Base-by-base conservation (phyloP, 2,329 filamentous ascomycete genomes). In the Nemania sp. region DNA sequence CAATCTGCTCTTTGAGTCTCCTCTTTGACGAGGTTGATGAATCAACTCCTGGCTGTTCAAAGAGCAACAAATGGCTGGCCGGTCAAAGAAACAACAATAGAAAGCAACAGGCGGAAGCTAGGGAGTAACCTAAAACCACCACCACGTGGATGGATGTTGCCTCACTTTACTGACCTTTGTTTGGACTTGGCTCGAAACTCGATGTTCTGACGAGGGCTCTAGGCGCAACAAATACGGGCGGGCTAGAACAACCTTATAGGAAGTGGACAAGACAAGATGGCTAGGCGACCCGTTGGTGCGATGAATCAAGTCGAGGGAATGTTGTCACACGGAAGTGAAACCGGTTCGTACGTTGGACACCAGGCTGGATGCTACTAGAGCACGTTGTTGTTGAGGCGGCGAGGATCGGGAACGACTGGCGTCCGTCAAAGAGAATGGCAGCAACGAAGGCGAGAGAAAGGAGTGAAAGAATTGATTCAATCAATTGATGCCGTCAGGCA, bases 401-500 rank as follows among this genome's bases (percentile, higher is more conserved):
- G 52, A 56, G 51, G 39, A 56, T 51, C 50, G 35, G 55, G 69
- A 70, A 68, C 71, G 71, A 59, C 71, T 72, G 66, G 71, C 71
- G 71, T 71, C 69, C 67, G 54, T 54, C 56, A 62, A 65, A 67
- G 53, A 46, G 63, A 70, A 67, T 68, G 67, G 65, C 65, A 68
- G 55, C 40, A 58, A 32, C 52, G 57, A 60, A 59, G 40, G 65
- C 62, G 60, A 49, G 65, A 62, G 60, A 52, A 59, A 69, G 63
- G 68, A 68, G 63, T 58, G 66, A 62, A 63, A 43, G 52, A 56
- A 57, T 67, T 59, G 69, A 68, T 58, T 67, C 63, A 69, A 58
- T 70, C 59, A 66, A 68, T 67, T 60, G 63, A 60, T 54, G 59
- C 65, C 35, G 67, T 59, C 57, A 55, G 49, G 57, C 60, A 35